Percentiles rank a stretch among this genome's conserved stretches.
phyloP scores from a whole-genome alignment of 1,284 basidiomycete genomes.

The Cryptococcus sp. region DNA sequence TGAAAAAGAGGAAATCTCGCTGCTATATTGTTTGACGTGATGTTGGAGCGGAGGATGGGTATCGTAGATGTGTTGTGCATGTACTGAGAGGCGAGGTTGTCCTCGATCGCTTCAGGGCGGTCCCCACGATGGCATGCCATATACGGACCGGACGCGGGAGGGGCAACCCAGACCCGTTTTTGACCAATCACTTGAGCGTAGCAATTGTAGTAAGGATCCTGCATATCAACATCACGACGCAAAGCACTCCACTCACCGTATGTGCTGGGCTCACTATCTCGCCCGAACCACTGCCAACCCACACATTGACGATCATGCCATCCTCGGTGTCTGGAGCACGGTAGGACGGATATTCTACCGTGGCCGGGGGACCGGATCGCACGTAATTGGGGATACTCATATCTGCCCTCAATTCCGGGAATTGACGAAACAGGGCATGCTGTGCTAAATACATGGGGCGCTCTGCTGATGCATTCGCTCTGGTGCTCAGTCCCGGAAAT shows the following conservation, averaged over 20 bases:
- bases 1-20: constrained; percentile 5
- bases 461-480: neutral
- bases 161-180: constrained; percentile 91
- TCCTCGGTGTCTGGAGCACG: constrained; percentile 64
- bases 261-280: constrained; percentile 76
- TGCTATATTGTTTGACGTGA: no score
- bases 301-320: constrained; percentile 71
- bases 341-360: constrained; percentile 56
- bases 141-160: constrained; percentile 55
- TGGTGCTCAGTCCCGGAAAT: constrained; percentile 34
- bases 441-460: constrained; percentile 79
- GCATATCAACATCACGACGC: constrained; percentile 4
- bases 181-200: constrained; percentile 84
- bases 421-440: constrained; percentile 77
- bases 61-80: constrained; percentile 50
- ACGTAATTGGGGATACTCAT: constrained; percentile 81
- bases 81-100: constrained; percentile 45
- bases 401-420: constrained; percentile 70
- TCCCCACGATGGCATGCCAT: constrained; percentile 56
- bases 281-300: constrained; percentile 74
- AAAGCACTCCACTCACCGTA: constrained; percentile 58
- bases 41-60: constrained; percentile 44
- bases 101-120: constrained; percentile 40
- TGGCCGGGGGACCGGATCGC: constrained; percentile 60
- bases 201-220: constrained; percentile 92